Conservation (phyloP, 2,329 filamentous ascomycete species). For the Polytolypa hystricis region DNA sequence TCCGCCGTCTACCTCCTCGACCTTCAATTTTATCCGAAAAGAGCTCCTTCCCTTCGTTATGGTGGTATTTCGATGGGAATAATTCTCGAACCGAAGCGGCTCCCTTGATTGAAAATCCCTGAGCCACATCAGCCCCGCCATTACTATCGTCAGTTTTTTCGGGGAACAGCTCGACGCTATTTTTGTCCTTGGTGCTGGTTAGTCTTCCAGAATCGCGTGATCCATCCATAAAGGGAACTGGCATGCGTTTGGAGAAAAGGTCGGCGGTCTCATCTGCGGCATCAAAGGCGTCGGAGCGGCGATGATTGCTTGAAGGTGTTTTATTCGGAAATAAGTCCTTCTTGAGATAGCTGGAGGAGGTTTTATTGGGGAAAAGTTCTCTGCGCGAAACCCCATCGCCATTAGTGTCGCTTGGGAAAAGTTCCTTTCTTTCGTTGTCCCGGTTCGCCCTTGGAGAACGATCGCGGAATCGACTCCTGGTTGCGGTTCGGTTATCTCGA, state of each 20-base stretch:
- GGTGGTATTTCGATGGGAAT: conserved; percentile 50
- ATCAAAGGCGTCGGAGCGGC: conserved; percentile 42
- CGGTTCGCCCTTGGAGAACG: conserved; percentile 24
- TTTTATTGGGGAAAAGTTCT: conserved; percentile 38
- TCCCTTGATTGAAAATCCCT: conserved; percentile 58
- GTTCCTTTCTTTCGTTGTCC: conserved; percentile 40
- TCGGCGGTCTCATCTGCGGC: conserved; percentile 44
- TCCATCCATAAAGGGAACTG: conserved; percentile 40
- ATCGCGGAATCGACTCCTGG: conserved; percentile 29
- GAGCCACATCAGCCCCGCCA: conserved; percentile 46
- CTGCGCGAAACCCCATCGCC: conserved; percentile 28
- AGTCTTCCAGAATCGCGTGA: conserved; percentile 8
- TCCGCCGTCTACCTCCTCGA: conserved; percentile 49
- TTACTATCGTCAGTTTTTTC: conserved; percentile 11
- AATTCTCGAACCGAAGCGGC: conserved; percentile 55
- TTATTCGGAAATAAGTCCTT: conserved; percentile 51
- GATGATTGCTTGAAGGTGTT: conserved; percentile 30
- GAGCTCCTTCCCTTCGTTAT: conserved; percentile 57
- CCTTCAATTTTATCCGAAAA: conserved; percentile 52
- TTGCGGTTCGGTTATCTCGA: conserved; percentile 26
- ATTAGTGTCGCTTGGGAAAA: conserved; percentile 42
- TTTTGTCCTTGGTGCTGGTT: conserved; percentile 13
- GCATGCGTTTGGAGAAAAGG: conserved; percentile 40
- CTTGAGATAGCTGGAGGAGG: conserved; percentile 31
- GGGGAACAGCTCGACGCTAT: conserved; percentile 31